Base-by-base conservation (phyloP, 192 early-diverging fungal species). In the Chytriomyces hyalinus region DNA sequence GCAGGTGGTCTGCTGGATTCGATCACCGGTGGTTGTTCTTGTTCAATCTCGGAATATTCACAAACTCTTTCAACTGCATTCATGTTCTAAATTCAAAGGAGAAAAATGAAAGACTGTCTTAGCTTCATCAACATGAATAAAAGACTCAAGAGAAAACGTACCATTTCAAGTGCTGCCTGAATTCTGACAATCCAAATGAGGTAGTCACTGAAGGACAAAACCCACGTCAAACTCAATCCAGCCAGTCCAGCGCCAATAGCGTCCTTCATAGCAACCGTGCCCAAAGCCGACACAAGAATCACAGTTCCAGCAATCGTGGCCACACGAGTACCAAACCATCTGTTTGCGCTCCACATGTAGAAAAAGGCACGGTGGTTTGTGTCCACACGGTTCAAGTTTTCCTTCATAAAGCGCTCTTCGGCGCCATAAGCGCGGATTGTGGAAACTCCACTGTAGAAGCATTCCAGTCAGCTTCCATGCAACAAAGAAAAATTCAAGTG, bases 291-390 rank as follows among this genome's bases (percentile, higher is more conserved):
- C 50, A 11, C 20, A n/a, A 78, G 53, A 53, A 82, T 93, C 80
- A 97, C 93, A 87, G 80, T 44, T 90, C 78, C 66, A 91, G 93
- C 63, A 92, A 91, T 63, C 91, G 89, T 74, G 87, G 88, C 80
- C 87, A 92, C 95, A 83, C 80, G 92, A 86, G 80, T 44, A 26
- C 81, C 78, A 13, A 88, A 75, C 85, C 85, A 88, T 43, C 85
- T 86, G 85, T 94, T 96, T 20, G 90, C 85, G 5, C 87, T 89
- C 94, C 95, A 95, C 84, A 96, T 87, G 79, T 91, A 90, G 70
- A 95, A 91, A 80, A 90, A 95, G 6, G 95, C 91, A 13, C 95
- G 87, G 81, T 96, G 95, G 85, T 95, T 93, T 62, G 81, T 83
- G 79, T 98, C 81, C 20, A 85, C 72, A 24, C 79, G 83, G 24